These are phyloP conservation scores for Orbilia ellipsospora DNA, from an alignment of 2,329 filamentous ascomycete species.

Conservation along the genomic window DNA sequence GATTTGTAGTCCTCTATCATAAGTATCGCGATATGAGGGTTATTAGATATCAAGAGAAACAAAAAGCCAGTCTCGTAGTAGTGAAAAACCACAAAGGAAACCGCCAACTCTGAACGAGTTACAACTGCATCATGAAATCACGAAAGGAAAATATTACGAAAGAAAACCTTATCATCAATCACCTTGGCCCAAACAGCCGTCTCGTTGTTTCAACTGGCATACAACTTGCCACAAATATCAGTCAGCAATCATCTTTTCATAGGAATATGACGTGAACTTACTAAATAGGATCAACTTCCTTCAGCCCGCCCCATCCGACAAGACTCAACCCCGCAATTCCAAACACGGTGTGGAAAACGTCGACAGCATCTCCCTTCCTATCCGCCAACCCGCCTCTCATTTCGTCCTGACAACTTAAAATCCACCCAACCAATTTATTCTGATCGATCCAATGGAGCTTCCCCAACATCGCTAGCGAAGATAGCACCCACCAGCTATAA, in stretches of 20 bases:
- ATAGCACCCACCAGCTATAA: conserved; percentile 99
- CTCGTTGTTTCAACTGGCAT: conserved; percentile 40
- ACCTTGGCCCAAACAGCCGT: conserved; percentile 42
- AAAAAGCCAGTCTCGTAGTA: too few relatives aligned
- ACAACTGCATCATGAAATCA: conserved; percentile 16
- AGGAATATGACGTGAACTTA: conserved; percentile 63
- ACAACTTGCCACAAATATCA: conserved; percentile 56
- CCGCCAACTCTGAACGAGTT: not conserved
- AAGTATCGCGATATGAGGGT: conserved; percentile 52
- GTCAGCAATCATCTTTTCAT: conserved; percentile 14
- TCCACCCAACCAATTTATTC: conserved; percentile 80
- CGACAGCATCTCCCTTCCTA: conserved; percentile 90
- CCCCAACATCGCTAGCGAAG: conserved; percentile 88
- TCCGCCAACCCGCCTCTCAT: conserved; percentile 88
- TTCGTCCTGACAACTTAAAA: conserved; percentile 86
- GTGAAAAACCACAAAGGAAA: conserved; percentile 18
- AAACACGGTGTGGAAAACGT: conserved; percentile 96
- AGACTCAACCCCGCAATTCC: conserved; percentile 88
- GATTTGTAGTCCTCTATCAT: conserved; percentile 56
- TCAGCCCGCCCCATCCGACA: conserved; percentile 78
- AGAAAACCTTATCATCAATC: conserved; percentile 16
- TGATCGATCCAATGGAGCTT: conserved; percentile 93
- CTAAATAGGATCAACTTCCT: conserved; percentile 89
- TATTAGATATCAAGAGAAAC: conserved; percentile 56
- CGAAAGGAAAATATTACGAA: not conserved